Evolutionary conservation across 2,329 filamentous ascomycete genomes (phyloP).

Genomic region (Trichoderma sp.): DNA sequence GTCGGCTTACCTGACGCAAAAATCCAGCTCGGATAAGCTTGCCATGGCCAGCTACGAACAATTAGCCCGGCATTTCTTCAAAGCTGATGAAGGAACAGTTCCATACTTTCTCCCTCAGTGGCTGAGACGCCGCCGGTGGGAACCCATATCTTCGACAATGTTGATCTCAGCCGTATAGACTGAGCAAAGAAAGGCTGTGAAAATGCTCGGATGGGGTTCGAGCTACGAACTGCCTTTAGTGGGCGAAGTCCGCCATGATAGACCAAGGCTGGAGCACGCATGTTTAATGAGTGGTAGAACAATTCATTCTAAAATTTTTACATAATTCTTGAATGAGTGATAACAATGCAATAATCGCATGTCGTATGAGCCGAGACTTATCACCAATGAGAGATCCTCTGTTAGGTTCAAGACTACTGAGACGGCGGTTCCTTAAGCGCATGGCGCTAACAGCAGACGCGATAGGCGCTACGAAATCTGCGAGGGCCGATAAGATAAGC

Average conservation of each 20-base stretch:
- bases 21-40: constrained; percentile 71
- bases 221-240: constrained; percentile 8
- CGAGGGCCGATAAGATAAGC: constrained; percentile 20
- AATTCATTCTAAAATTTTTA: neutral
- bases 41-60: constrained; percentile 55
- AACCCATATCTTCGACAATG: constrained; percentile 73
- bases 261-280: constrained; percentile 22
- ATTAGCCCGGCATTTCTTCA: constrained; percentile 23
- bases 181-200: constrained; percentile 35
- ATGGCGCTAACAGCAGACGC: neutral
- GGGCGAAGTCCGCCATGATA: constrained; percentile 18
- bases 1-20: constrained; percentile 60
- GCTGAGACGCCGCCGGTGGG: constrained; percentile 68
- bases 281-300: neutral
- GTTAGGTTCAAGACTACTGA: neutral
- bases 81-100: neutral
- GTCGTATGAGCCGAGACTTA: neutral
- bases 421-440: neutral
- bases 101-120: constrained; percentile 51
- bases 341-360: neutral
- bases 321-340: neutral
- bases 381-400: neutral
- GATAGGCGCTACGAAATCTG: neutral
- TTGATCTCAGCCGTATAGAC: constrained; percentile 29
- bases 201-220: constrained; percentile 24